phyloP scores from a whole-genome alignment of 169 alveolate species.

The Plasmodium knowlesi region DNA sequence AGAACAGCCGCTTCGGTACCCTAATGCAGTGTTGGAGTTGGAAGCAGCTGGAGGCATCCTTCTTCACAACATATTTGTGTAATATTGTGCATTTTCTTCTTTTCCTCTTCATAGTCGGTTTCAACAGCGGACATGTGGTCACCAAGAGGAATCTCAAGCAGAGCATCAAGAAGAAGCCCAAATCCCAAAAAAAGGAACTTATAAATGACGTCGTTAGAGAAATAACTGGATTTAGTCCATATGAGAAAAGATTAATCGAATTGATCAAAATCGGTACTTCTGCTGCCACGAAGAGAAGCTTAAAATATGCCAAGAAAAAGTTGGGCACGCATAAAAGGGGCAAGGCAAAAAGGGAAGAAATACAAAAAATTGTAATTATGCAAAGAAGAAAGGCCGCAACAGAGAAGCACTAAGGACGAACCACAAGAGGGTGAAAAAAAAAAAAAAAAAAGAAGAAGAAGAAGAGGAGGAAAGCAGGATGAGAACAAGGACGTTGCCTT shows the following conservation, averaged over 20 bases:
- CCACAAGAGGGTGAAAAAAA: not conserved
- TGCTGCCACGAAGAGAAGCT: constrained; percentile 97
- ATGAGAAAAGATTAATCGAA: constrained; percentile 98
- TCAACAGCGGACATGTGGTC: constrained; percentile 88
- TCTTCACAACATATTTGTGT: not conserved
- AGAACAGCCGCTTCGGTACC: not conserved
- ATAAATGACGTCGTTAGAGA: constrained; percentile 96
- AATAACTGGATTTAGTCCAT: constrained; percentile 99
- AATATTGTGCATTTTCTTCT: not conserved
- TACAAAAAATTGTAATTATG: constrained; percentile 90
- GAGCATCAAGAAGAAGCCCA: constrained; percentile 89
- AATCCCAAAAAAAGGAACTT: constrained; percentile 92
- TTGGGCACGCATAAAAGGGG: constrained; percentile 99
- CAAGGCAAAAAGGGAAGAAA: constrained; percentile 95
- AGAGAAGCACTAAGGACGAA: constrained; percentile 26
- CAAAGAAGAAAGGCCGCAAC: constrained; percentile 90
- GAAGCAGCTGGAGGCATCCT: not conserved
- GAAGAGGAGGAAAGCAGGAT: not conserved
- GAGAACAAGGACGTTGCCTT: not conserved
- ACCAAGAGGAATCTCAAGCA: constrained; percentile 83
- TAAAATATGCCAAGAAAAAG: constrained; percentile 97
- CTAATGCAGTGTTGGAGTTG: not conserved
- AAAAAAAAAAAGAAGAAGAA: not conserved
- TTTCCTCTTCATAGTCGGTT: constrained; percentile 78
- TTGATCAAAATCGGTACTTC: constrained; percentile 97